These are phyloP conservation scores for Prunus mira DNA, from an alignment of 306 rosid species.

Conservation along the genomic window DNA sequence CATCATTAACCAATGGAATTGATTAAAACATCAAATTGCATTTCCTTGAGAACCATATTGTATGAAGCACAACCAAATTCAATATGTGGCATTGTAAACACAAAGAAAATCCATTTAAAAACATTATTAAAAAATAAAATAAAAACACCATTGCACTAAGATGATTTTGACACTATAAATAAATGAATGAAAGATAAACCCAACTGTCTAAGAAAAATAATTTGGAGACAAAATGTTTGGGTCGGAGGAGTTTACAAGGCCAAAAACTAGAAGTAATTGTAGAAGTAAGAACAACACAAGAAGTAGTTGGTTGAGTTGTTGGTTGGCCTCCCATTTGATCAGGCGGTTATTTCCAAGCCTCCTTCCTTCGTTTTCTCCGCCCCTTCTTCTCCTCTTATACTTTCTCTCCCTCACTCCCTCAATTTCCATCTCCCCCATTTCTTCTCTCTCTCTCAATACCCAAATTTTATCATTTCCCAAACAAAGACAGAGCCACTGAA, in stretches of 20 bases:
- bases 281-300: background rate
- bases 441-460: constrained; percentile 3
- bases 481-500: background rate
- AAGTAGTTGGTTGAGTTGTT: constrained; percentile 19
- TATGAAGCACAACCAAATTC: no score
- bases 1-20: no score
- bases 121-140: no score
- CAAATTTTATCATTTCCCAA: constrained; percentile 2
- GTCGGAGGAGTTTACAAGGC: constrained; percentile 5
- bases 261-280: background rate
- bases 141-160: background rate
- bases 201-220: background rate
- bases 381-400: constrained; percentile 18
- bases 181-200: background rate
- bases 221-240: background rate
- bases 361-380: constrained; percentile 73
- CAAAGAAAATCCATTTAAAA: no score
- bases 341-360: constrained; percentile 60
- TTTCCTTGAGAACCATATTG: no score
- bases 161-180: background rate
- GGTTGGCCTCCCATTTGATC: constrained; percentile 4
- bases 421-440: background rate
- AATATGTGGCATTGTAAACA: no score
- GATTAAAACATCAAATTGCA: no score
- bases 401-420: background rate